Evolutionary conservation across 2,329 filamentous ascomycete genomes (phyloP), one percentile per base, ranked within the genome.

Genomic region (Paraconiothyrium sp.): DNA sequence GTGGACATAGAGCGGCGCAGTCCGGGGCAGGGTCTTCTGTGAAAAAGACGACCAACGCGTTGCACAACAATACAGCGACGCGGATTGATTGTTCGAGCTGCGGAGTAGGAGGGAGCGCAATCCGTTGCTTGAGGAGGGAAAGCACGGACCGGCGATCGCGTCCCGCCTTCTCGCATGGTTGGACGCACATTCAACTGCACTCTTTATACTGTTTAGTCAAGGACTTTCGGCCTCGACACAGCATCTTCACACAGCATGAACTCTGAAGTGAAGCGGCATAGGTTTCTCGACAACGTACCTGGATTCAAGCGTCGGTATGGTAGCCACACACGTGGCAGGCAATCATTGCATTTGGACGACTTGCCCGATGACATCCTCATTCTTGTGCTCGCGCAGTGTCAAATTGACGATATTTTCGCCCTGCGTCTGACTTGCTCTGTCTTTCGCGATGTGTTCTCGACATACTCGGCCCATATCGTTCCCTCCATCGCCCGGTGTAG

Each of bases 331-430:
- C 57, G 64, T 27, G 54, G 57, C 27, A 61, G 46, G 58, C 22
- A 57, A 16, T 44, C 54, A n/a, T 44, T 34, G 24, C 52, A 51
- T 43, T 68, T 72, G 55, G 50, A 64, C 41, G 59, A 63, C 9
- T 63, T 76, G 4, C 72, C 72, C 8, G 73, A 75, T 41, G 73
- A 77, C 43, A 58, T 77, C 20, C 71, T 78, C 46, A 72, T 77
- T 56, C 41, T 72, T 8, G 66, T 77, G 20, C 66, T 61, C 51
- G 71, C 61, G 9, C 65, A 69, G 56, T 76, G 72, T 51, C 66
- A 66, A 44, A 66, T 78, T 50, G 73, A 76, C 56, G 69, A 72
- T 35, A 59, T 78, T 13, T 59, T 72, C 6, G 43, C 60, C 4
- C 58, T 77, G 37, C 68, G 68, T 37, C 58, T 72, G 16, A 68